Percentiles rank a stretch among this genome's conserved stretches.
Evolutionary conservation across 768 basidiomycete species (phyloP).

Genomic region (Boletellus emodensis): DNA sequence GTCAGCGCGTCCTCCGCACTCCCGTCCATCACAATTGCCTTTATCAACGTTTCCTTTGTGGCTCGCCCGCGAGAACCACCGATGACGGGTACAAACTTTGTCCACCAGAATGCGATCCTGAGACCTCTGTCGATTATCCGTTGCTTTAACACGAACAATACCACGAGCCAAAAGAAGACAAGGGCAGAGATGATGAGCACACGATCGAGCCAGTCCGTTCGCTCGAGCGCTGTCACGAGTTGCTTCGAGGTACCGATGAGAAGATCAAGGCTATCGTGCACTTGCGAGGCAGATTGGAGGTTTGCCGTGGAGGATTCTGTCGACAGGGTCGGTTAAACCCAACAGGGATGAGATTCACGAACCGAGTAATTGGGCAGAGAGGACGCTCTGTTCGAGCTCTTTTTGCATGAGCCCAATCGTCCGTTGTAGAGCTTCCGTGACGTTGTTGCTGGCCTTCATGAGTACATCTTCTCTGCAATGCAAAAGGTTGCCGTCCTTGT

Average conservation of each 20-base stretch:
- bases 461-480: constrained; percentile 71
- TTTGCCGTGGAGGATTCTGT: constrained; percentile 77
- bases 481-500: not conserved
- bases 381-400: constrained; percentile 86
- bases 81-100: constrained; percentile 55
- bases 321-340: not conserved
- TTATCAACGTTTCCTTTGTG: not conserved
- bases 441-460: constrained; percentile 84
- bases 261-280: constrained; percentile 70
- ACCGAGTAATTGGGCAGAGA: constrained; percentile 85
- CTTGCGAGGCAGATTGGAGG: constrained; percentile 65
- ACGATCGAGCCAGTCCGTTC: constrained; percentile 89
- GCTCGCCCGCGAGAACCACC: constrained; percentile 3
- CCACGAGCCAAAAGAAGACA: constrained; percentile 77
- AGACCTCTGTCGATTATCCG: constrained; percentile 78
- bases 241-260: constrained; percentile 77
- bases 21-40: constrained; percentile 3
- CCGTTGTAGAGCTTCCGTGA: constrained; percentile 82
- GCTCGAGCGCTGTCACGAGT: constrained; percentile 83
- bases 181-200: constrained; percentile 78
- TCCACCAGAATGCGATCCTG: constrained; percentile 86
- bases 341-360: constrained; percentile 9
- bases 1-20: not conserved
- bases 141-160: constrained; percentile 85
- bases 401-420: constrained; percentile 86